Evolutionary conservation across 164 flowering plant genomes (phyloP), one percentile per base, ranked within the genome.

Genomic region (Chloranthus sessilifolius): DNA sequence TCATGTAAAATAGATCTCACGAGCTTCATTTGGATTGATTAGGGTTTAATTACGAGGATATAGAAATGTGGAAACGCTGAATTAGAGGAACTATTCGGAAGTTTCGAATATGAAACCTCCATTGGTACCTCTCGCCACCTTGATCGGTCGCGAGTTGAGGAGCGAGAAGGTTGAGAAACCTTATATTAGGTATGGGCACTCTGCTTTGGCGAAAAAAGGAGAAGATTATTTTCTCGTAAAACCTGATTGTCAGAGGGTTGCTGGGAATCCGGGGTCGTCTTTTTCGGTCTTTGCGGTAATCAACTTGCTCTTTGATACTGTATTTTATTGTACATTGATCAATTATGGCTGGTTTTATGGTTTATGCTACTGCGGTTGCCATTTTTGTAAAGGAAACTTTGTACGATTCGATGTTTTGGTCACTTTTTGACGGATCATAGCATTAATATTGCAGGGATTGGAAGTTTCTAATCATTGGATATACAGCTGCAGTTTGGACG

Each of bases 201-300:
- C 98, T 55, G 92, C 73, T 42, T 63, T 88, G 41, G 96, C 98
- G 5, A 91, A 79, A 76, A 91, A 91, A 70, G 98, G 98, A 57
- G 96, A 88, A 69, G 98, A 91, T 58, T 91, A 74, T 50, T 91
- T 80, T 71, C 72, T 88, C 47, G 77, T 88, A 22, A 83, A 79
- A 58, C 75, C 80, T 0, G 90, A 91, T 61, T 88, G 90, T 58
- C 68, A 71, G 61, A 78, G 95, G 51, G 69, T 85, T 67, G 81
- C 79, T 15, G 95, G 90, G 55, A 61, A 81, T 53, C 65, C 83
- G 1, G 69, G 85, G 3, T 70, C 96, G 0, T 64, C 88, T 0
- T 92, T 83, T 61, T 82, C 98, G 1, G 94, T 88, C 33, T 92
- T 82, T 64, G 96, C 83, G 87, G 96, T 92, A 83, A 15, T 66